These are phyloP conservation scores for Peronospora belbahrii DNA, from an alignment of 352 stramenopile species.

Conservation along the genomic window DNA sequence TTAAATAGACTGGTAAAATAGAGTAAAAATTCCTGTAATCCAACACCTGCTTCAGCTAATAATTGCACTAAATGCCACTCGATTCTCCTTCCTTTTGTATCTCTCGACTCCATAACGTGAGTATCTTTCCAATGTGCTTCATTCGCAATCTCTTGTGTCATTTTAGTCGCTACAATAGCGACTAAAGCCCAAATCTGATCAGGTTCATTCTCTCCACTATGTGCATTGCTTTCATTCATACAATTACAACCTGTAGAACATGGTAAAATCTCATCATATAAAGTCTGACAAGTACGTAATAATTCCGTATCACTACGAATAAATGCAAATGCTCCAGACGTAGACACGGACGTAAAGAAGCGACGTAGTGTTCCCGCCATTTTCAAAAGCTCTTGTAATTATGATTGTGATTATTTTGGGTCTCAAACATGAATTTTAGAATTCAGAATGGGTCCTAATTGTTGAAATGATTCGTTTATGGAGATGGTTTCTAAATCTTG, in stretches of 20 bases:
- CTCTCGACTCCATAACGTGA: not conserved
- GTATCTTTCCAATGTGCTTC: not conserved
- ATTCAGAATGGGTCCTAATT: no score
- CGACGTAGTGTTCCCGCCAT: slow-evolving; percentile 34
- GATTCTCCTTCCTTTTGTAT: not conserved
- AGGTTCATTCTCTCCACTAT: slow-evolving; percentile 16
- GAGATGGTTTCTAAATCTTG: no score
- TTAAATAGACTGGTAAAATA: slow-evolving; percentile 77
- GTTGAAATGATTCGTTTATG: no score
- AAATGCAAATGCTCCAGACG: slow-evolving; percentile 13
- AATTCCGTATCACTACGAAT: slow-evolving; percentile 22
- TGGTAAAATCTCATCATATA: slow-evolving; percentile 39
- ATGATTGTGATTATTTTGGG: no score
- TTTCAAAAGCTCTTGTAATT: slow-evolving; percentile 11
- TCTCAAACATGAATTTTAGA: no score
- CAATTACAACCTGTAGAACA: slow-evolving; percentile 4
- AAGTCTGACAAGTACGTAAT: slow-evolving; percentile 24
- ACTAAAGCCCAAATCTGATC: slow-evolving; percentile 40
- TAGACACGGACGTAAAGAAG: slow-evolving; percentile 14
- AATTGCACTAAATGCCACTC: slow-evolving; percentile 35
- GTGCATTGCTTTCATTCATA: slow-evolving; percentile 17
- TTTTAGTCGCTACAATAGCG: slow-evolving; percentile 36
- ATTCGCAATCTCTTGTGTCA: slow-evolving; percentile 34
- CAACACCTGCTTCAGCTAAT: slow-evolving; percentile 45
- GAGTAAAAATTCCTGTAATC: slow-evolving; percentile 54